phyloP scores from a whole-genome alignment of 371 early-diverging fungal species.

The Mortierella sp. region DNA sequence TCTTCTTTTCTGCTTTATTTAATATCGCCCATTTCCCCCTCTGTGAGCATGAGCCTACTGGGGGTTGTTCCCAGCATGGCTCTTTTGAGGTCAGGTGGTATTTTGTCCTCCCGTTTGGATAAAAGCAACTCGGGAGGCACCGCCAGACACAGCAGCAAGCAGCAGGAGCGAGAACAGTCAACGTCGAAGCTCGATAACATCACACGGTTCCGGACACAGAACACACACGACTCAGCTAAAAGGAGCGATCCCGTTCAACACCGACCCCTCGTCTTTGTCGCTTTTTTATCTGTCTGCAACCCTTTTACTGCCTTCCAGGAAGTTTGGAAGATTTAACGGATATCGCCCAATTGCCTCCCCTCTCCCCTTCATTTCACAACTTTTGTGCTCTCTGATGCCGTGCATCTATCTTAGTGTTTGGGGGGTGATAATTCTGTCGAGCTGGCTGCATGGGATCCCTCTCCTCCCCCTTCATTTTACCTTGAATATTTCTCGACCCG shows the following conservation, averaged over 20 bases:
- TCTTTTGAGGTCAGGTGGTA: background rate
- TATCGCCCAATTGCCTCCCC: background rate
- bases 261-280: background rate
- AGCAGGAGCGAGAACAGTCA: background rate
- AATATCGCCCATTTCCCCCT: background rate
- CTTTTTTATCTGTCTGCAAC: background rate
- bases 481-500: background rate
- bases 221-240: background rate
- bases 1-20: background rate
- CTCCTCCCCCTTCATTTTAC: background rate
- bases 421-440: background rate
- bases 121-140: background rate
- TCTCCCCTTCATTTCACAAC: background rate
- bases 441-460: background rate
- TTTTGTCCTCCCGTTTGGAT: background rate
- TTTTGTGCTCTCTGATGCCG: background rate
- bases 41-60: background rate
- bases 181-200: background rate
- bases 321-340: background rate
- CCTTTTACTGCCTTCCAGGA: background rate
- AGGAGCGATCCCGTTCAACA: slow-evolving; percentile 6
- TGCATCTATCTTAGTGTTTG: background rate
- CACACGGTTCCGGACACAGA: background rate
- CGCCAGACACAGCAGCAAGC: background rate
- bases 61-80: background rate